A percentile compares a stretch with the other conserved stretches of the same genome.
Evolutionary conservation across 495 filamentous ascomycete genomes (phyloP).

Genomic region (Aspergillus ellipticus): DNA sequence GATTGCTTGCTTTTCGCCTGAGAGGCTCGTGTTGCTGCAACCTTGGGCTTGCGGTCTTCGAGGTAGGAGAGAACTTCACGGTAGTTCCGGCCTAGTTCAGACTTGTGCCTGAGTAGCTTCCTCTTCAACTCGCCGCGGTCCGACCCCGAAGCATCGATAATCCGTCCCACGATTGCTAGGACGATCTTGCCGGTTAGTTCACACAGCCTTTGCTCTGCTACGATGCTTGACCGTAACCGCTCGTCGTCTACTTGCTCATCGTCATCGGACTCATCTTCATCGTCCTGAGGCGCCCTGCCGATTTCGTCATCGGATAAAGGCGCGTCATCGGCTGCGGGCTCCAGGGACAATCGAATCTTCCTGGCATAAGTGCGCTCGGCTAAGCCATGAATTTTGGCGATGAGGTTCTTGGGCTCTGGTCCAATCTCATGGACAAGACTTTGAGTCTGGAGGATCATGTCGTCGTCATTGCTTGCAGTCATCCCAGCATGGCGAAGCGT

Average conservation of each 20-base stretch:
- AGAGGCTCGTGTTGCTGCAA: constrained; percentile 15
- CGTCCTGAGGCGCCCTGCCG: constrained; percentile 49
- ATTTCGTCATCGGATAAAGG: constrained; percentile 44
- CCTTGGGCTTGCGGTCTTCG: constrained; percentile 54
- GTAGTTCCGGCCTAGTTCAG: constrained; percentile 67
- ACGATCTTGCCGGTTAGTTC: constrained; percentile 80
- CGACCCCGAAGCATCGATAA: constrained; percentile 60
- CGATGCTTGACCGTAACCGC: constrained; percentile 55
- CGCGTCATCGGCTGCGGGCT: constrained; percentile 66
- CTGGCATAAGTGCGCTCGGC: constrained; percentile 75
- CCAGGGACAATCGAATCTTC: constrained; percentile 60
- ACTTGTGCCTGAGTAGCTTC: constrained; percentile 63
- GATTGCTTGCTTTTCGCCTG: constrained; percentile 47
- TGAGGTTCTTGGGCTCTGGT: constrained; percentile 51
- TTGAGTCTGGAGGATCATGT: constrained; percentile 48
- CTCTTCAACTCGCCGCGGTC: constrained; percentile 58
- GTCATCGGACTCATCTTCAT: constrained; percentile 57
- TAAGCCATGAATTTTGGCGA: constrained; percentile 68
- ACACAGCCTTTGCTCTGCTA: constrained; percentile 79
- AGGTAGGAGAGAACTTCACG: constrained; percentile 72
- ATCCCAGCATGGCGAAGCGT: constrained; percentile 54
- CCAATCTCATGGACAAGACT: constrained; percentile 63
- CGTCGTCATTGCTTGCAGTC: constrained; percentile 44
- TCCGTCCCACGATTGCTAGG: constrained; percentile 66
- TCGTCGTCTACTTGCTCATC: constrained; percentile 47